phyloP scores from a whole-genome alignment of 768 basidiomycete species.

The Piloderma croceum region DNA sequence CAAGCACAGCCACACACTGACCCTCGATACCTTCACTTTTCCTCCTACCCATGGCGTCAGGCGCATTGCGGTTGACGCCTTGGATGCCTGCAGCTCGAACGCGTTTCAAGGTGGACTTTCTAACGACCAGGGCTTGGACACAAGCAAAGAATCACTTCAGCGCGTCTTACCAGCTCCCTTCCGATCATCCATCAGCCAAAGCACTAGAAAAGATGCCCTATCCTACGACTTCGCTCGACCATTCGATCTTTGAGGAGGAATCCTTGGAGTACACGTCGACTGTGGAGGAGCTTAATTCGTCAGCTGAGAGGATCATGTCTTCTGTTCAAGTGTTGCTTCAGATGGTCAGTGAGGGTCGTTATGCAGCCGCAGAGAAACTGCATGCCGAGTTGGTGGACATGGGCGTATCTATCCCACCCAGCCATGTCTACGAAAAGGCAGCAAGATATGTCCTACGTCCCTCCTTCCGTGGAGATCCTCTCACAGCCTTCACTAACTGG shows the following conservation, averaged over 20 bases:
- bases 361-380: slow-evolving; percentile 28
- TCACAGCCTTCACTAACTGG: slow-evolving; percentile 34
- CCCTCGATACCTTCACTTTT: too few species aligned
- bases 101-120: slow-evolving; percentile 12
- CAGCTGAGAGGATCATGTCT: slow-evolving; percentile 6
- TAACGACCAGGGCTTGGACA: slow-evolving; percentile 12
- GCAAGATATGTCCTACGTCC: slow-evolving; percentile 29
- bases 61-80: too few species aligned
- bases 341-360: slow-evolving; percentile 15
- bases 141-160: slow-evolving; percentile 19
- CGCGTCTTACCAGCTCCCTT: slow-evolving; percentile 15
- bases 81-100: slow-evolving; percentile 13
- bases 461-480: slow-evolving; percentile 13
- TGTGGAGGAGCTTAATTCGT: too few species aligned
- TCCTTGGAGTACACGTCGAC: slow-evolving; percentile 26
- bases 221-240: slow-evolving; percentile 24
- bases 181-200: slow-evolving; percentile 31
- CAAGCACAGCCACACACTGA: too few species aligned
- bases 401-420: slow-evolving; percentile 31
- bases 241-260: slow-evolving; percentile 32
- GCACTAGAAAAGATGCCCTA: slow-evolving; percentile 32
- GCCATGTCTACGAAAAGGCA: slow-evolving; percentile 32
- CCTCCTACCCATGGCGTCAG: too few species aligned
- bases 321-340: slow-evolving; percentile 2
- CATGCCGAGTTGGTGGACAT: slow-evolving; percentile 35